A percentile compares a stretch with the other conserved stretches of the same genome.
phyloP scores from a whole-genome alignment of 2,329 filamentous ascomycete genomes.

The Bipolaris bicolor region DNA sequence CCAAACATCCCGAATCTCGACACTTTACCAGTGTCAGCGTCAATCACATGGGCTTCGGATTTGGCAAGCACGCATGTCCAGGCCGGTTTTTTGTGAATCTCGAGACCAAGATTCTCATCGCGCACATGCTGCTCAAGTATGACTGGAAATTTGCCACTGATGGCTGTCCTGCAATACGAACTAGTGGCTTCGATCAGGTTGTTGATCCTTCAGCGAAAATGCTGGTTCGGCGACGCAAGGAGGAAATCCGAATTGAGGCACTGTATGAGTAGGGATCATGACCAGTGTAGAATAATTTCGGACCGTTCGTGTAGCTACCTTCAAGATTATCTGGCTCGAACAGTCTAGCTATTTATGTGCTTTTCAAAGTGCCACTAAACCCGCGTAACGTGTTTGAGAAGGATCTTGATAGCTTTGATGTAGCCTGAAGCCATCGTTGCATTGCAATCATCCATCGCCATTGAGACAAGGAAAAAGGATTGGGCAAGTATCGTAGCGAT shows the following conservation, averaged over 20 bases:
- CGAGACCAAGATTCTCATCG: conserved; percentile 6
- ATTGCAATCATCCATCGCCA: conserved; percentile 4
- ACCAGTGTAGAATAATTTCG: not conserved
- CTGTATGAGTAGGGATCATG: conserved; percentile 3
- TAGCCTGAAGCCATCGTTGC: conserved; percentile 6
- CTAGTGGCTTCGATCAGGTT: conserved; percentile 5
- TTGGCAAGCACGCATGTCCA: conserved; percentile 2
- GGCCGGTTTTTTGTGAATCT: conserved; percentile 6
- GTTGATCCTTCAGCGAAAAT: conserved; percentile 6
- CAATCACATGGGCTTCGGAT: conserved; percentile 3
- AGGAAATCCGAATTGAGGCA: conserved; percentile 7
- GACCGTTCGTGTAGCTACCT: conserved; percentile 1
- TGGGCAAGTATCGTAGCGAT: not conserved
- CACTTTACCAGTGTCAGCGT: conserved; percentile 5
- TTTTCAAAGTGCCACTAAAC: not conserved
- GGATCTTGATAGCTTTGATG: not conserved
- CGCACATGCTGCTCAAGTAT: conserved; percentile 9
- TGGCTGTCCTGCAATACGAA: conserved; percentile 4
- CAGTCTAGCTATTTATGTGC: not conserved
- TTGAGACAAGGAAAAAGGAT: conserved; percentile 1
- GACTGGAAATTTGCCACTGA: conserved; percentile 2
- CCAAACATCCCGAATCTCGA: conserved; percentile 4
- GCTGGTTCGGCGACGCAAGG: conserved; percentile 3
- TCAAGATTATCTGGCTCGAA: not conserved
- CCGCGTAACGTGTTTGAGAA: conserved; percentile 1